phyloP scores from a whole-genome alignment of 2,329 filamentous ascomycete species.

The Neofusicoccum ribis region DNA sequence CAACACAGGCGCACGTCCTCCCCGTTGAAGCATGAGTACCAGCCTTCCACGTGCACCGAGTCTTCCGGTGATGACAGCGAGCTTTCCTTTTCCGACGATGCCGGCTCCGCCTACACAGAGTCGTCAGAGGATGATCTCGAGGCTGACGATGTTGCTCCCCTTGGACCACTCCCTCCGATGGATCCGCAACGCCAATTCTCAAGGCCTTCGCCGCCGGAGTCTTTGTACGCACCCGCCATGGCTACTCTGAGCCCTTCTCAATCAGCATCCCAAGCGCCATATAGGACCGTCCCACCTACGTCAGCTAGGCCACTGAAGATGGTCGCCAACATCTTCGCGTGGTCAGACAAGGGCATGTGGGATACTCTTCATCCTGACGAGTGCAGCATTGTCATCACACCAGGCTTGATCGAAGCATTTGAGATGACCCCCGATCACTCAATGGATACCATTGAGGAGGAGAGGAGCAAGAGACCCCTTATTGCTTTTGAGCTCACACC shows the following conservation, averaged over 20 bases:
- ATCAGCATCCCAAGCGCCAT: slow-evolving; percentile 76
- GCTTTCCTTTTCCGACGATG: slow-evolving; percentile 52
- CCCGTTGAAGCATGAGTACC: slow-evolving; percentile 94
- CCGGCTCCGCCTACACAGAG: slow-evolving; percentile 50
- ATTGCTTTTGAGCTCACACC: slow-evolving; percentile 85
- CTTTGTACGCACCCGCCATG: slow-evolving; percentile 39
- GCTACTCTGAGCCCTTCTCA: slow-evolving; percentile 73
- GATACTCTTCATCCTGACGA: slow-evolving; percentile 62
- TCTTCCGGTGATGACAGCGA: slow-evolving; percentile 59
- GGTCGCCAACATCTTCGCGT: slow-evolving; percentile 62
- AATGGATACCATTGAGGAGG: slow-evolving; percentile 28
- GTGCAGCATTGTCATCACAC: slow-evolving; percentile 62
- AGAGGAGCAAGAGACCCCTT: slow-evolving; percentile 48
- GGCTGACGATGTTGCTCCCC: slow-evolving; percentile 39
- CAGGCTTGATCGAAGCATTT: slow-evolving; percentile 65
- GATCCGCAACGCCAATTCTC: slow-evolving; percentile 36
- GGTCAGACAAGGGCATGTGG: slow-evolving; percentile 65
- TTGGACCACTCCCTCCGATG: slow-evolving; percentile 19
- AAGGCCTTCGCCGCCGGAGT: slow-evolving; percentile 43
- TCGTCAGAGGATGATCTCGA: slow-evolving; percentile 61
- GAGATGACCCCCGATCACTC: slow-evolving; percentile 54
- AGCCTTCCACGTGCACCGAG: slow-evolving; percentile 73
- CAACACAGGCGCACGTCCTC: slow-evolving; percentile 77
- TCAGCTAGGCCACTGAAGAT: slow-evolving; percentile 55
- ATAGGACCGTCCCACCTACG: slow-evolving; percentile 54